These are phyloP conservation scores for Solanum ossicruentum DNA, from an alignment of 257 asterid genomes.

Conservation along the genomic window DNA sequence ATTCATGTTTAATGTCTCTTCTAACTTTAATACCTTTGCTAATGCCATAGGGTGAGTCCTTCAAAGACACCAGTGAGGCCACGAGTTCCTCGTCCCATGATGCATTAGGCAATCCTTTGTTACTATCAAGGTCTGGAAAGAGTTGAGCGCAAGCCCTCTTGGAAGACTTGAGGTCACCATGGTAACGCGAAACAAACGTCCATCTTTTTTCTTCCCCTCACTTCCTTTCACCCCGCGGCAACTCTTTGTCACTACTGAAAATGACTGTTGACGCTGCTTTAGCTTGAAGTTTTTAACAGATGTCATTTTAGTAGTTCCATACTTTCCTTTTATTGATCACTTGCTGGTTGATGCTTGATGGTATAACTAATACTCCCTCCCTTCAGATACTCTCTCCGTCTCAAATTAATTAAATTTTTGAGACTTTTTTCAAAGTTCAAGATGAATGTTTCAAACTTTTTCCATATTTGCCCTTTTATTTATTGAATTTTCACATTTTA, in stretches of 20 bases:
- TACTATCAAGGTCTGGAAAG: constrained; percentile 3
- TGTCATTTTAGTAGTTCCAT: neutral
- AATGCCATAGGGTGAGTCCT: constrained; percentile 73
- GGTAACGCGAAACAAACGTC: constrained; percentile 6
- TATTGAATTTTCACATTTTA: no score
- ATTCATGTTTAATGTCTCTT: neutral
- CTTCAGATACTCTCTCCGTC: no score
- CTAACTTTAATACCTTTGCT: neutral
- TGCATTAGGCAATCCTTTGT: constrained; percentile 16
- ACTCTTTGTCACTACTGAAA: neutral
- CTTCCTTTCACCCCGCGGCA: neutral
- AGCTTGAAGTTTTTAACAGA: neutral
- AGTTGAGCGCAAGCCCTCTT: constrained; percentile 21
- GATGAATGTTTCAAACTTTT: no score
- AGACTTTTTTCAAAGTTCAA: no score
- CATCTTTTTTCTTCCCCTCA: neutral
- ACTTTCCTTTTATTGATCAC: neutral
- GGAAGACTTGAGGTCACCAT: constrained; percentile 9
- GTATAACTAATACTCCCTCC: neutral
- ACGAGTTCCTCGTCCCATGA: constrained; percentile 33
- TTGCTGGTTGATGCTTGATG: neutral
- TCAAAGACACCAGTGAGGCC: constrained; percentile 99
- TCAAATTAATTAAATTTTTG: no score
- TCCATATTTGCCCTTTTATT: no score
- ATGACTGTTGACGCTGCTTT: neutral